Percentiles rank a stretch among this genome's conserved stretches.
These are phyloP conservation scores for Amphichorda felina DNA, from an alignment of 2,329 filamentous ascomycete genomes.

Conservation along the genomic window DNA sequence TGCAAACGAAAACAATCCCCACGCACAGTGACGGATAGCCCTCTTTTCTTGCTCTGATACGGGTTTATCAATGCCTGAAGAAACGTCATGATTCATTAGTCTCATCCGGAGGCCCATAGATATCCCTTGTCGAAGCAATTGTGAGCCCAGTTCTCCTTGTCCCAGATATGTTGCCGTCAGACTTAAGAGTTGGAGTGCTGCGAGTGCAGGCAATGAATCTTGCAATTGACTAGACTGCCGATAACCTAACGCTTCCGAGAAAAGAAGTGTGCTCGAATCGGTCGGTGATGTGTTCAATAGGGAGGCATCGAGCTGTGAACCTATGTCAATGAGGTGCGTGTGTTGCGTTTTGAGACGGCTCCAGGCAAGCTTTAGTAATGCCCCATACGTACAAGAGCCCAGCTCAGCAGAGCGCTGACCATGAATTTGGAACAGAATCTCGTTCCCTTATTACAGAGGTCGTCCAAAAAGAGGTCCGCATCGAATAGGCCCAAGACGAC, in stretches of 20 bases:
- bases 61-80: not conserved
- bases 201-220: constrained; percentile 2
- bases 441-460: constrained; percentile 12
- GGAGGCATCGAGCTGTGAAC: not conserved
- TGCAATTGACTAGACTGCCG: not conserved
- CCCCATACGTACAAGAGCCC: constrained; percentile 20
- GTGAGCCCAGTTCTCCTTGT: constrained; percentile 1
- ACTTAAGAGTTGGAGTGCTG: constrained; percentile 5
- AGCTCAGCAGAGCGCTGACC: constrained; percentile 20
- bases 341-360: not conserved
- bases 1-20: constrained; percentile 5
- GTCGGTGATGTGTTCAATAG: not conserved
- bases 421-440: constrained; percentile 20
- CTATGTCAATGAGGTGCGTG: not conserved
- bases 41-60: not conserved
- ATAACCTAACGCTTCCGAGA: not conserved
- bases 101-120: constrained; percentile 3
- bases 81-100: constrained; percentile 1
- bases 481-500: constrained; percentile 23
- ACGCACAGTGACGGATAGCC: constrained; percentile 4
- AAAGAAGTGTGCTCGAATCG: constrained; percentile 1
- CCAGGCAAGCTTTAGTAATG: too few species aligned
- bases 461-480: constrained; percentile 17
- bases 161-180: constrained; percentile 4
- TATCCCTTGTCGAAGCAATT: constrained; percentile 3